Evolutionary conservation across 2,329 filamentous ascomycete species (phyloP).

Genomic region (Pseudogymnoascus sp.): DNA sequence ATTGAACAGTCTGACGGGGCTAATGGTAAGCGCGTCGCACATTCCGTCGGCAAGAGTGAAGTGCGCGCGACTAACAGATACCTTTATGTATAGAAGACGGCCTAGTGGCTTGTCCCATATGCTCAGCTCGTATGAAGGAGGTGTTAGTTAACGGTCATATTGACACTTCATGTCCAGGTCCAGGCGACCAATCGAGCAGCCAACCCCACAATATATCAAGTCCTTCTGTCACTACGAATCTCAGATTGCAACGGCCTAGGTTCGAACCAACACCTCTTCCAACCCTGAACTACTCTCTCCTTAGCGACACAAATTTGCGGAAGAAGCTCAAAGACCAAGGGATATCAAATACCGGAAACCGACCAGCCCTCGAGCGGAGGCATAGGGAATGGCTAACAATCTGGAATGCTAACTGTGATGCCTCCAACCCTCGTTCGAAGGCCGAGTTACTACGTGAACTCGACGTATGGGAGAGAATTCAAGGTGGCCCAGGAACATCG

Average conservation of each 20-base stretch:
- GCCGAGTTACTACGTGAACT: constrained; percentile 69
- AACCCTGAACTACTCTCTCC: constrained; percentile 74
- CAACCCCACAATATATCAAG: neutral
- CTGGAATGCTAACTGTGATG: constrained; percentile 96
- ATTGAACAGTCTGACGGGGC: neutral
- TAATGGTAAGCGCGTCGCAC: neutral
- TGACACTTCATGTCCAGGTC: constrained; percentile 36
- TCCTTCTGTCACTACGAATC: neutral
- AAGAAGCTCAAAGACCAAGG: constrained; percentile 79
- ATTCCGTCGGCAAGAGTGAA: neutral
- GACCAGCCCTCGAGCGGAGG: constrained; percentile 64
- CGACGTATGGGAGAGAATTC: constrained; percentile 77
- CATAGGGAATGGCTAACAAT: constrained; percentile 92
- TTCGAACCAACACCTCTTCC: constrained; percentile 56
- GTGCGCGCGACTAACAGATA: neutral
- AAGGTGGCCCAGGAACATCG: constrained; percentile 53
- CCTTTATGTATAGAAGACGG: constrained; percentile 36
- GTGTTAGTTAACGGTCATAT: constrained; percentile 73
- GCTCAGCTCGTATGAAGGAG: constrained; percentile 70
- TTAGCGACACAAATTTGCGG: constrained; percentile 70
- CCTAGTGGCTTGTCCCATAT: constrained; percentile 77
- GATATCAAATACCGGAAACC: constrained; percentile 62
- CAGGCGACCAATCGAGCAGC: constrained; percentile 18
- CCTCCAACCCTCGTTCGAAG: constrained; percentile 62
- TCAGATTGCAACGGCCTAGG: neutral